Percentiles rank a stretch among this genome's conserved stretches.
Conservation (phyloP, 495 filamentous ascomycete species). For the Ramalina intermedia region DNA sequence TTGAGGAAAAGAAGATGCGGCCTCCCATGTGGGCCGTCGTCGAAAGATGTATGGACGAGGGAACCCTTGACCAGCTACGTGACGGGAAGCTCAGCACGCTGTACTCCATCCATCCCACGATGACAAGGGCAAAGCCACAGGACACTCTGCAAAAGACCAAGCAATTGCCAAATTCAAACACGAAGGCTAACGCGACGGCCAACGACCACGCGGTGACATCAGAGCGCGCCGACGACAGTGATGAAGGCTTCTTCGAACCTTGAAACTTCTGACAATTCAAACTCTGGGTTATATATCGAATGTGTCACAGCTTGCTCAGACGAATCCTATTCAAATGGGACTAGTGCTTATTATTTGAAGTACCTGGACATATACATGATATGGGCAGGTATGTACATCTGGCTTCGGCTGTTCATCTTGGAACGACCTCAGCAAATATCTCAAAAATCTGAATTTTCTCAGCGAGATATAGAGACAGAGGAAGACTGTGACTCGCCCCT, state of each 20-base stretch:
- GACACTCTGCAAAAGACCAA: constrained; percentile 1
- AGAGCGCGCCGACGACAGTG: constrained; percentile 32
- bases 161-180: constrained; percentile 4
- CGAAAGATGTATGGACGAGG: constrained; percentile 53
- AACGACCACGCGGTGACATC: background rate
- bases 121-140: no score
- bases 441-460: no score
- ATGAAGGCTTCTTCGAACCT: constrained; percentile 41
- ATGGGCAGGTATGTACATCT: no score
- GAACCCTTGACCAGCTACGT: constrained; percentile 41
- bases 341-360: no score
- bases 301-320: no score
- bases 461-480: no score
- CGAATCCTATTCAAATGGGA: no score
- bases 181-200: background rate
- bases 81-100: constrained; percentile 30
- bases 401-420: no score
- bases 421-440: no score
- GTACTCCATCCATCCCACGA: background rate
- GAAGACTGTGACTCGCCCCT: no score
- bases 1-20: constrained; percentile 20
- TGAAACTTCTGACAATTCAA: background rate
- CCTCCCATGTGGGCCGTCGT: constrained; percentile 56
- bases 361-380: no score
- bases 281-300: no score